phyloP scores from a whole-genome alignment of 2,329 filamentous ascomycete genomes.

The Sordariomycetes sp. region DNA sequence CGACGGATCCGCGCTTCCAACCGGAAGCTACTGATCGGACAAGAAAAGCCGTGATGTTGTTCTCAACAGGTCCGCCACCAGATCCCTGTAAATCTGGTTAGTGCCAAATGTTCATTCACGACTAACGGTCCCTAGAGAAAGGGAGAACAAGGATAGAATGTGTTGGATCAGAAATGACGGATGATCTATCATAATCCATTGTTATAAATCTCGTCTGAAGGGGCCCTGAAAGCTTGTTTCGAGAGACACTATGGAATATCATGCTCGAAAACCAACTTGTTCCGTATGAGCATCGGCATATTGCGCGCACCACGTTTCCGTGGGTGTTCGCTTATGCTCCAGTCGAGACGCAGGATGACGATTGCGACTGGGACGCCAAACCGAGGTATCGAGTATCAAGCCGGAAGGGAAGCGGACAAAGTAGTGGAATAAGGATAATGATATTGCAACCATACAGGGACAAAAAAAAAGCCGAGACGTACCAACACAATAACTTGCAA shows the following conservation, averaged over 20 bases:
- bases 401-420: constrained; percentile 1
- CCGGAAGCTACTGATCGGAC: constrained; percentile 67
- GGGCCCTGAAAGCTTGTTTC: not conserved
- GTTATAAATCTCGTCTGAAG: not conserved
- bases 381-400: not conserved
- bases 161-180: not conserved
- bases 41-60: constrained; percentile 79
- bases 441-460: not conserved
- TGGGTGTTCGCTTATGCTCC: not conserved
- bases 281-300: not conserved
- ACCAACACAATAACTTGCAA: constrained; percentile 67
- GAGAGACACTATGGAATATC: not conserved
- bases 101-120: not conserved
- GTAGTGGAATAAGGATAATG: not conserved
- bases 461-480: constrained; percentile 21
- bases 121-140: too few relatives aligned
- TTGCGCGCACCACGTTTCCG: not conserved
- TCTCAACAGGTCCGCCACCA: constrained; percentile 79
- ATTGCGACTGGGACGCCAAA: not conserved
- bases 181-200: not conserved
- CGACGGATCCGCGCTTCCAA: constrained; percentile 71
- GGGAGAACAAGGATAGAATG: too few relatives aligned
- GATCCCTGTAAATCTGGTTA: constrained; percentile 48
- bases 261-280: not conserved
- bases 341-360: not conserved